Percentiles rank a stretch among this genome's conserved stretches.
Evolutionary conservation across 768 basidiomycete genomes (phyloP).

Genomic region (Lyophyllum shimeji): DNA sequence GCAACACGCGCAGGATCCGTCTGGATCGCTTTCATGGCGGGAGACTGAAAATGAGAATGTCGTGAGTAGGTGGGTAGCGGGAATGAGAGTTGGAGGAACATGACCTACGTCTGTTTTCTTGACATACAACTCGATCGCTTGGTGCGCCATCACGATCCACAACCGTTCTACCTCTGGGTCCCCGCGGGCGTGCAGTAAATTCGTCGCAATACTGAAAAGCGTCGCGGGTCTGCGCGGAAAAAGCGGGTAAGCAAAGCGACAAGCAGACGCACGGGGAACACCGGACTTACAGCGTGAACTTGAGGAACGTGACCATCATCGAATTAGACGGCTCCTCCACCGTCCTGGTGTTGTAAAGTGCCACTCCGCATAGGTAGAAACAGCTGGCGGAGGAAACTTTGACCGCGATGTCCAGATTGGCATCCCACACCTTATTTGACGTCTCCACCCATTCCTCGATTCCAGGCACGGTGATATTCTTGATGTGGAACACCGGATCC

Average conservation of each 20-base stretch:
- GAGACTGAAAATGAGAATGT: conserved; percentile 6
- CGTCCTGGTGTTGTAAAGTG: conserved; percentile 42
- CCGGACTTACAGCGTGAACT: conserved; percentile 42
- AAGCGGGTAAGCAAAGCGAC: not conserved
- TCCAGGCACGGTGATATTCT: conserved; percentile 38
- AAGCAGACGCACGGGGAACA: not conserved
- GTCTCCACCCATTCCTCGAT: conserved; percentile 47
- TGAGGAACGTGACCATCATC: conserved; percentile 44
- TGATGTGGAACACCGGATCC: conserved; percentile 53
- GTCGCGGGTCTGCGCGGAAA: conserved; percentile 35
- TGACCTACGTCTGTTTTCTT: conserved; percentile 45
- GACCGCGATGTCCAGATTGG: conserved; percentile 60
- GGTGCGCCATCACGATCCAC: conserved; percentile 65
- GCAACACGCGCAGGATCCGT: conserved; percentile 51
- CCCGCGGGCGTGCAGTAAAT: conserved; percentile 56
- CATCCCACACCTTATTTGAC: conserved; percentile 57
- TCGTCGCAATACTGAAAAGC: conserved; percentile 51
- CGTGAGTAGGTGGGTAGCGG: not conserved
- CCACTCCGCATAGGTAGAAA: conserved; percentile 43
- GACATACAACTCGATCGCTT: conserved; percentile 57
- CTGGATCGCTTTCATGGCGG: conserved; percentile 49
- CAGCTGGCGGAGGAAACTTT: conserved; percentile 60
- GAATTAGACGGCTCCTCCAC: conserved; percentile 35
- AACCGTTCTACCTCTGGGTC: conserved; percentile 65
- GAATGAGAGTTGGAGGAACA: not conserved